phyloP scores from a whole-genome alignment of 495 filamentous ascomycete genomes.

The Neurospora hispaniola region DNA sequence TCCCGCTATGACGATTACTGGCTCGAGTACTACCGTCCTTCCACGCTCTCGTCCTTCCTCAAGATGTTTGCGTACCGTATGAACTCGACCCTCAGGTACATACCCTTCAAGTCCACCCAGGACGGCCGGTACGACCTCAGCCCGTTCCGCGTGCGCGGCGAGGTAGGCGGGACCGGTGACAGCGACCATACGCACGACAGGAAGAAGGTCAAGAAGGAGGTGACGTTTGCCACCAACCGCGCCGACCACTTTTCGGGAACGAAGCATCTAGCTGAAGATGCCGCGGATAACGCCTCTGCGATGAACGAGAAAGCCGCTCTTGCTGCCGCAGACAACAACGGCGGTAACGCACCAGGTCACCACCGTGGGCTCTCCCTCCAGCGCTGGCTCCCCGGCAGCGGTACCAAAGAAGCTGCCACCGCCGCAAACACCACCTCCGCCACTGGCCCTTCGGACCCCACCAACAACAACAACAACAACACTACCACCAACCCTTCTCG shows the following conservation, averaged over 20 bases:
- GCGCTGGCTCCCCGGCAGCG: slow-evolving; percentile 41
- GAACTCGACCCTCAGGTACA: slow-evolving; percentile 74
- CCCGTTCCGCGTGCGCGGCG: slow-evolving; percentile 66
- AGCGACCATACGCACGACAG: slow-evolving; percentile 36
- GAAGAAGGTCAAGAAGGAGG: slow-evolving; percentile 46
- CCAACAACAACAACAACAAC: slow-evolving; percentile 6
- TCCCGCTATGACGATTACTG: slow-evolving; percentile 86
- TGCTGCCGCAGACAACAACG: slow-evolving; percentile 2
- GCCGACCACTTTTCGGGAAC: background rate
- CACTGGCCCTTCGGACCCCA: slow-evolving; percentile 40
- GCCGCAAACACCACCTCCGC: slow-evolving; percentile 33
- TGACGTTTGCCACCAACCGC: slow-evolving; percentile 49
- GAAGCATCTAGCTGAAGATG: slow-evolving; percentile 14
- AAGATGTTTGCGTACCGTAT: slow-evolving; percentile 88
- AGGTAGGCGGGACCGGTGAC: slow-evolving; percentile 20
- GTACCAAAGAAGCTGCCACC: slow-evolving; percentile 1
- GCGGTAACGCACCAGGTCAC: background rate
- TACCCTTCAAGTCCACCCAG: slow-evolving; percentile 60
- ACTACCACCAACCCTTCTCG: slow-evolving; percentile 2
- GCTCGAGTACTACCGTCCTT: slow-evolving; percentile 93
- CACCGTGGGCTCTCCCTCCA: slow-evolving; percentile 36
- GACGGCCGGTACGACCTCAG: slow-evolving; percentile 68
- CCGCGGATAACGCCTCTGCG: slow-evolving; percentile 27
- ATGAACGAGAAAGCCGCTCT: slow-evolving; percentile 23
- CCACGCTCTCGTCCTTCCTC: slow-evolving; percentile 68